These are phyloP conservation scores for Lactifluus piperatus DNA, from an alignment of 768 basidiomycete genomes.

Conservation along the genomic window DNA sequence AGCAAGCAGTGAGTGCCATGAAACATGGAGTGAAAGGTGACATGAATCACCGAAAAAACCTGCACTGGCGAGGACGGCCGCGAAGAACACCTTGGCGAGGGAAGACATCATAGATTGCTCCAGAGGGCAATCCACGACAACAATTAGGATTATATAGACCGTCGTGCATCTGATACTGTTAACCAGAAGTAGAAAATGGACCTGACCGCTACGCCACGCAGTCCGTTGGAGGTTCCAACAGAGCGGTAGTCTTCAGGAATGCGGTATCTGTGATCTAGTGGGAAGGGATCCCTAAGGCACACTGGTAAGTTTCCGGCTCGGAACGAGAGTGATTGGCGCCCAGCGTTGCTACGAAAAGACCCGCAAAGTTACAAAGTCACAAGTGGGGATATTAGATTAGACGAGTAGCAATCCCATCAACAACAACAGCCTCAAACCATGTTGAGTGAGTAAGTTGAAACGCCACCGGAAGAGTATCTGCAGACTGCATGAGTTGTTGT, in stretches of 20 bases:
- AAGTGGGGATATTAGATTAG: not conserved
- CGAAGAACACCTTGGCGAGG: not conserved
- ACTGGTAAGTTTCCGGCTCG: not conserved
- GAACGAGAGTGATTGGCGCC: not conserved
- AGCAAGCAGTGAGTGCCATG: not conserved
- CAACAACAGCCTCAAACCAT: not conserved
- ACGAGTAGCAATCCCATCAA: not conserved
- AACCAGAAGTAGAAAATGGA: not conserved
- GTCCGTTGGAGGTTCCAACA: not conserved
- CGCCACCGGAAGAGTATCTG: not conserved
- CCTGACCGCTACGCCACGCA: not conserved
- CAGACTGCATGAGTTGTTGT: not conserved
- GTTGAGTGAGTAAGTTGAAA: not conserved
- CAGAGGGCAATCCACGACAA: too few relatives aligned
- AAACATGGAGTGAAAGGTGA: not conserved
- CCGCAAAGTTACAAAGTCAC: not conserved
- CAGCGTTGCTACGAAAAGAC: not conserved
- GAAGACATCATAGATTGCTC: not conserved
- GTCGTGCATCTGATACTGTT: not conserved
- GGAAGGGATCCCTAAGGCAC: not conserved
- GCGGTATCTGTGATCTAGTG: not conserved
- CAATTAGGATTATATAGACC: not conserved
- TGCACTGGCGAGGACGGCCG: not conserved
- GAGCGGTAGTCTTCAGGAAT: not conserved
- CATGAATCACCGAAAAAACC: conserved; percentile 3